Evolutionary conservation across 2,329 filamentous ascomycete species (phyloP).

Genomic region (Pestalotiopsis sp.): DNA sequence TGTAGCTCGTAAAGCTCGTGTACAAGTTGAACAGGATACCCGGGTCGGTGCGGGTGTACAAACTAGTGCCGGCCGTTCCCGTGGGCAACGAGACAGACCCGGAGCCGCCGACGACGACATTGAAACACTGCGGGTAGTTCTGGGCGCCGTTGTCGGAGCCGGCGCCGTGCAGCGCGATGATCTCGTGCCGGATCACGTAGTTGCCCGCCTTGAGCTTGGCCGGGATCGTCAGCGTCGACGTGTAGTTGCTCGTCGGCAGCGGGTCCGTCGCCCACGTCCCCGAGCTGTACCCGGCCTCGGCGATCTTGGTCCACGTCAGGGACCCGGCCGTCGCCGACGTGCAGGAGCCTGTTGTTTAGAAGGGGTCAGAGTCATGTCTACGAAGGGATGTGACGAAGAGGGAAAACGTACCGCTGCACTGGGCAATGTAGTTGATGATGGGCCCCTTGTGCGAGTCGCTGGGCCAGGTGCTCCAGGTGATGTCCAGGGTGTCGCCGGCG

Average conservation of each 20-base stretch:
- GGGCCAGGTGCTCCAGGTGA: constrained; percentile 38
- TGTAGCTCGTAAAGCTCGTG: constrained; percentile 22
- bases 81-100: constrained; percentile 37
- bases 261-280: constrained; percentile 39
- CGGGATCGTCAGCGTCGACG: constrained; percentile 46
- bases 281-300: constrained; percentile 25
- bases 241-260: constrained; percentile 51
- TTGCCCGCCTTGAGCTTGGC: constrained; percentile 44
- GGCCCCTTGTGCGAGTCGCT: constrained; percentile 36
- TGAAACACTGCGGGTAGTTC: constrained; percentile 38
- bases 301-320: constrained; percentile 34
- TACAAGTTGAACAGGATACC: constrained; percentile 30
- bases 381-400: background rate
- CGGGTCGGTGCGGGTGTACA: constrained; percentile 32
- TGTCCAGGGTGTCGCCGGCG: constrained; percentile 31
- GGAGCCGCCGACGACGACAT: constrained; percentile 42
- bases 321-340: constrained; percentile 27
- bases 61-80: constrained; percentile 30
- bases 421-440: constrained; percentile 38
- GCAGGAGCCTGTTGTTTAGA: constrained; percentile 28
- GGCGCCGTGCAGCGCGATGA: constrained; percentile 51
- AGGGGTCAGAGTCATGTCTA: background rate
- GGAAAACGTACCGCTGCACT: constrained; percentile 26
- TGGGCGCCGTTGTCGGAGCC: constrained; percentile 45
- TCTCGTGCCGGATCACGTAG: constrained; percentile 54